Base-by-base conservation (phyloP, 805 yeast genomes). In the Metschnikowia henanensis region DNA sequence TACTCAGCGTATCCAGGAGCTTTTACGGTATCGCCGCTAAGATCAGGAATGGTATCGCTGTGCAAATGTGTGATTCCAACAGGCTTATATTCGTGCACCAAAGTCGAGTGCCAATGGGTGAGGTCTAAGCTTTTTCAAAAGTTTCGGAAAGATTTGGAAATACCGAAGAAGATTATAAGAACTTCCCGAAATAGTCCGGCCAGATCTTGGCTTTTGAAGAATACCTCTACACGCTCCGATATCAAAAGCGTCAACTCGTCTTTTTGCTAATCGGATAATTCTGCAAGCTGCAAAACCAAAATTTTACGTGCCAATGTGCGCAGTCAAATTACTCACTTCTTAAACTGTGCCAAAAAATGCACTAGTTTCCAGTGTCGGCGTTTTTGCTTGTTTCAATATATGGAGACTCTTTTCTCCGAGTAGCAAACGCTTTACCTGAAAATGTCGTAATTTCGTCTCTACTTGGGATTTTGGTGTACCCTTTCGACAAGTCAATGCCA, bases 11-110 rank as follows among this genome's bases (percentile, higher is more conserved):
- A 77, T 15, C 81, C 81, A 30, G 78, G 71, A 4, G 75, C 56
- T 79, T 79, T 77, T 12, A 64, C 49, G 15, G 82, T 78, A 55
- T 78, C 82, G 48, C 82, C 82, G 41, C 81, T 81, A 25, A 68
- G 68, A 2, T 56, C 55, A 9, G 80, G 79, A 23, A 73, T 66
- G 12, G 77, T 65, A 51, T 77, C 78, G 52, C 72, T 65, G 50
- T 77, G 77, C 49, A 80, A 63, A 48, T 72, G 75, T 2, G 84
- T 77, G 50, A 73, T 63, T 18, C 78, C 80, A 1, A 83, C 75
- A 3, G 83, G 82, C 41, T 75, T 76, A 30, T 65, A 62, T 62
- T 79, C 83, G 50, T 77, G 81, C 32, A 72, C 72, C 36, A 79
- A 65, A 56, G 77, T 81, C 6, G 80, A 68, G 64, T 77, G 83